Conservation (phyloP, 352 stramenopile genomes). For the Globisporangium sylvaticum region DNA sequence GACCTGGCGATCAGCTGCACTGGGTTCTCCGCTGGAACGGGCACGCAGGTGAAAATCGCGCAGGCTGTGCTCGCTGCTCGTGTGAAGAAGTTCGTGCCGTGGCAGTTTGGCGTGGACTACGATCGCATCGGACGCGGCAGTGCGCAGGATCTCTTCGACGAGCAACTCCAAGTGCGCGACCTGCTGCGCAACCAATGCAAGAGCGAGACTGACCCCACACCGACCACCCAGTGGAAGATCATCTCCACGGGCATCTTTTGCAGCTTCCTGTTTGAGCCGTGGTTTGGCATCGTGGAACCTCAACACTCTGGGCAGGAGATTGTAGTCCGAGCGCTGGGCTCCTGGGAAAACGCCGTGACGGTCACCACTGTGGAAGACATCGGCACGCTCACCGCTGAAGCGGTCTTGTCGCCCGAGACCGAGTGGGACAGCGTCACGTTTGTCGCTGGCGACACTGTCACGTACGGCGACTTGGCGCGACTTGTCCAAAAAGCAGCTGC, state of each 20-base stretch:
- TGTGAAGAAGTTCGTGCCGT: conserved; percentile 12
- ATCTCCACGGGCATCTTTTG: conserved; percentile 14
- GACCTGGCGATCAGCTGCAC: conserved; percentile 9
- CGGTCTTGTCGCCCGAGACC: conserved; percentile 4
- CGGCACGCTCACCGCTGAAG: conserved; percentile 7
- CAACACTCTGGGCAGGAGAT: background rate
- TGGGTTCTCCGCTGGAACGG: conserved; percentile 12
- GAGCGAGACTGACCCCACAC: background rate
- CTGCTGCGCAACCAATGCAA: conserved; percentile 9
- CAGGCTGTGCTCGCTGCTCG: conserved; percentile 8
- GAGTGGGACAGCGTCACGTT: conserved; percentile 13
- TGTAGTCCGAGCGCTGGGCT: conserved; percentile 11
- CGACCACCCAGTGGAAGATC: conserved; percentile 13
- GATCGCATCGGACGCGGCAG: conserved; percentile 8
- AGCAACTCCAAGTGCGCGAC: conserved; percentile 16
- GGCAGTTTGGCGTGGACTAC: conserved; percentile 19
- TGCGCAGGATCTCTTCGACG: conserved; percentile 16
- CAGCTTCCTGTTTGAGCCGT: conserved; percentile 16
- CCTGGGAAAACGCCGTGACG: conserved; percentile 14
- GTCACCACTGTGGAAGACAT: conserved; percentile 16
- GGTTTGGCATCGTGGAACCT: conserved; percentile 13
- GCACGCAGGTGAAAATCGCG: conserved; percentile 15
- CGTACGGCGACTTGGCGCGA: background rate
- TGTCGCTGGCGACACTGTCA: conserved; percentile 14
- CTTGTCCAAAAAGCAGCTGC: background rate